phyloP scores from a whole-genome alignment of 176 grass and related monocot genomes.

The Aegilops longissima region DNA sequence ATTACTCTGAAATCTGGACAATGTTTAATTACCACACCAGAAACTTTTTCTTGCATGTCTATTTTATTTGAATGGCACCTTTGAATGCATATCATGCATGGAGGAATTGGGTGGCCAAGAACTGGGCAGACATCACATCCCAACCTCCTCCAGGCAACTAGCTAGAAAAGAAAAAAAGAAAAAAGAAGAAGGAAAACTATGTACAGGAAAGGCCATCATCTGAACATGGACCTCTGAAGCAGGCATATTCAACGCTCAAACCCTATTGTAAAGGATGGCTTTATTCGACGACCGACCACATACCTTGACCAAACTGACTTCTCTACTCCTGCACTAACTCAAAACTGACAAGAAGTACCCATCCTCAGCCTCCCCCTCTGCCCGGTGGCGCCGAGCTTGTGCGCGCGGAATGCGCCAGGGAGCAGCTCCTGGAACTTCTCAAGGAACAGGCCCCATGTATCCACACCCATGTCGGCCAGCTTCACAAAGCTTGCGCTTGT shows the following conservation, averaged over 20 bases:
- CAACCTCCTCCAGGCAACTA: conserved; percentile 41
- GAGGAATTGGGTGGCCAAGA: conserved; percentile 36
- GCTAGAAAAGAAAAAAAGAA: conserved; percentile 23
- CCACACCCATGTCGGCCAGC: conserved; percentile 60
- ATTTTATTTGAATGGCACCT: conserved; percentile 42
- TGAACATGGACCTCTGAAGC: conserved; percentile 35
- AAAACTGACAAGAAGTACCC: conserved; percentile 96
- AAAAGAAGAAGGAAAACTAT: conserved; percentile 16
- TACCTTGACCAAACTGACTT: conserved; percentile 30
- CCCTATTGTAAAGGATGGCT: conserved; percentile 35
- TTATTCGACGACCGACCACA: conserved; percentile 41
- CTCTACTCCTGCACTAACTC: conserved; percentile 45
- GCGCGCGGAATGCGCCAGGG: conserved; percentile 37
- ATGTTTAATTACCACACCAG: conserved; percentile 26
- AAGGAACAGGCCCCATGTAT: conserved; percentile 67
- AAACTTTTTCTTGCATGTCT: conserved; percentile 26
- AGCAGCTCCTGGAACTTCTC: conserved; percentile 88
- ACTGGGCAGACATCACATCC: conserved; percentile 33
- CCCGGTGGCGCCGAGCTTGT: conserved; percentile 33
- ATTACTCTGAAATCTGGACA: conserved; percentile 31
- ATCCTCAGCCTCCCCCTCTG: conserved; percentile 73
- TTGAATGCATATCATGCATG: conserved; percentile 45
- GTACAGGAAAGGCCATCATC: conserved; percentile 52
- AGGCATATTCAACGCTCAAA: conserved; percentile 32
- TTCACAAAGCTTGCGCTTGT: conserved; percentile 64